Base-by-base conservation (phyloP, 140 eudicot genomes). In the Oenanthe javanica region DNA sequence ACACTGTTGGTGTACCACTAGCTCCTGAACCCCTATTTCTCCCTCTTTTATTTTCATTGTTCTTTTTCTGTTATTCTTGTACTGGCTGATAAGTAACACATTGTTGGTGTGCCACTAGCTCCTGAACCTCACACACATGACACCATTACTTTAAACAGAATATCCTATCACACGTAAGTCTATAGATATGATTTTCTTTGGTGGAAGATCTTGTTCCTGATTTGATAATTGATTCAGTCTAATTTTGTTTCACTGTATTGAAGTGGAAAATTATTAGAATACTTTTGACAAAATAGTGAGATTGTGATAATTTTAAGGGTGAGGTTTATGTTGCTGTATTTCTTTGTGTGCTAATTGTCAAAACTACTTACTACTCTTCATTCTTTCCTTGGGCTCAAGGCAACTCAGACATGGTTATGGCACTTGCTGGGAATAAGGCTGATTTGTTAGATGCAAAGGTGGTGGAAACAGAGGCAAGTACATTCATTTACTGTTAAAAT, bases 371-470 rank as follows among this genome's bases (percentile, higher is more conserved):
- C 36, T 51, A 31, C 27, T 71, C 4, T 31, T 40, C 27, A n/a
- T 69, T 50, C 38, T 18, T 7, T 75, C 21, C 70, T 49, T 75
- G 46, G 45, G 13, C 51, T 63, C 21, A 6, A 87, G 91, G 91
- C 51, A 85, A 83, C 49, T 13, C 87, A 13, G 85, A 82, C 84
- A 87, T 85, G 88, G 91, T 87, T 76, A 80, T 87, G 91, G 88
- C 91, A 77, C 88, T 87, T 77, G 87, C 88, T 73, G 91, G 91
- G 47, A 87, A 87, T 50, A 87, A 87, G 79, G 79, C 87, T 13
- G 91, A 87, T 84, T 46, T 87, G 80, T 38, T 52, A 82, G 88
- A 87, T 66, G 82, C 74, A 45, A 82, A 84, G 63, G 78, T 77
- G 77, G 91, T 87, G 83, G 61, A 79, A 52, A 76, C 86, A 50